Evolutionary conservation across 2,329 filamentous ascomycete species (phyloP).

Genomic region (Ilyonectria mors-panacis): DNA sequence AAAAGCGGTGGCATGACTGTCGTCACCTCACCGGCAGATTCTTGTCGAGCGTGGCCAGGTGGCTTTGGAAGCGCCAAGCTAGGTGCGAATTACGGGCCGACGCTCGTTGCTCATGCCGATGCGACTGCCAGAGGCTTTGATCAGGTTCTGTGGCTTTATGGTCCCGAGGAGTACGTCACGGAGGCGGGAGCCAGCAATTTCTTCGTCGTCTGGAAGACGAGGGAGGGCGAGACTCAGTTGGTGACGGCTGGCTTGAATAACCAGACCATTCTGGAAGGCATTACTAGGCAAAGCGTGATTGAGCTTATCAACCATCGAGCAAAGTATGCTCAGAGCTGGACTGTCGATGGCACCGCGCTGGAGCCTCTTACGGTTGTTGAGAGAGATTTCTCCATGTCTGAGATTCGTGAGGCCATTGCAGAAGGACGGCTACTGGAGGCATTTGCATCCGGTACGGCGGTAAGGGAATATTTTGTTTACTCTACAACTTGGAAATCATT

Average conservation of each 20-base stretch:
- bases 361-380: background rate
- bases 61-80: slow-evolving; percentile 65
- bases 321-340: too few species aligned
- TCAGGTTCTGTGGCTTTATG: slow-evolving; percentile 76
- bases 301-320: background rate
- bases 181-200: slow-evolving; percentile 76
- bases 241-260: background rate
- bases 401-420: background rate
- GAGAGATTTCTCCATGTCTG: background rate
- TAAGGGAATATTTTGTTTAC: too few species aligned
- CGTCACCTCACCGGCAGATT: too few species aligned
- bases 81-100: slow-evolving; percentile 75
- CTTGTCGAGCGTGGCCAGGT: slow-evolving; percentile 58
- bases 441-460: background rate
- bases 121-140: slow-evolving; percentile 68
- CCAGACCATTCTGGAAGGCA: background rate
- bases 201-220: slow-evolving; percentile 68
- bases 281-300: background rate
- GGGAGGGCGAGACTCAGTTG: background rate
- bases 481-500: too few species aligned
- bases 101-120: slow-evolving; percentile 68
- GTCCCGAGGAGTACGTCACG: slow-evolving; percentile 68
- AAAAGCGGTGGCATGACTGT: too few species aligned
- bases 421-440: background rate
- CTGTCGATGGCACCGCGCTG: too few species aligned